phyloP scores from a whole-genome alignment of 768 basidiomycete species.

The Termitomyces sp. region DNA sequence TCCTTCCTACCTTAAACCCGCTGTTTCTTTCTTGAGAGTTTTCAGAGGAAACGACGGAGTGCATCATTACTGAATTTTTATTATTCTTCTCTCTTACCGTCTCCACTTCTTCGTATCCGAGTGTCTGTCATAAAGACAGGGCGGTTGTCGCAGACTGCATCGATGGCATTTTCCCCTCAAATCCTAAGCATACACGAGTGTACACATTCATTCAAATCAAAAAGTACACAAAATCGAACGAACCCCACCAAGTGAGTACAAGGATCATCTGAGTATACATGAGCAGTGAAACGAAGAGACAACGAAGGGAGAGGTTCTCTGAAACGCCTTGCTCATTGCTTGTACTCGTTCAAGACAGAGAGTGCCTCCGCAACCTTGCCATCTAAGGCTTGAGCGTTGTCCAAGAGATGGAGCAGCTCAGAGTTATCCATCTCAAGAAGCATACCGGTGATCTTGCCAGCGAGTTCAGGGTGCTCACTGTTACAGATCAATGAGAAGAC shows the following conservation, averaged over 20 bases:
- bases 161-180: constrained; percentile 1
- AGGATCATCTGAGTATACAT: constrained; percentile 22
- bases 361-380: constrained; percentile 92
- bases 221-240: constrained; percentile 19
- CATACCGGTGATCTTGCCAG: constrained; percentile 99
- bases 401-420: constrained; percentile 87
- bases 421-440: constrained; percentile 97
- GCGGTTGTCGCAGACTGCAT: neutral
- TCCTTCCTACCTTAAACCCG: too few relatives aligned
- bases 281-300: constrained; percentile 26
- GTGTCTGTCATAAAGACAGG: constrained; percentile 14
- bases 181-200: neutral
- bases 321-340: constrained; percentile 16
- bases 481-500: constrained; percentile 3
- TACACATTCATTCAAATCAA: constrained; percentile 5
- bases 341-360: constrained; percentile 80
- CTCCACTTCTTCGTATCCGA: neutral
- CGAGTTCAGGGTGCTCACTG: constrained; percentile 84
- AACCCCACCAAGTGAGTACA: constrained; percentile 23
- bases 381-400: constrained; percentile 74
- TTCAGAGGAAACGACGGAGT: neutral
- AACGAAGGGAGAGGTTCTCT: constrained; percentile 17
- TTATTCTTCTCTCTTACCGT: neutral
- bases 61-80: neutral
- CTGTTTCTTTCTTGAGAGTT: neutral